phyloP scores from a whole-genome alignment of 768 basidiomycete species.

The Sistotremastrum suecicum region DNA sequence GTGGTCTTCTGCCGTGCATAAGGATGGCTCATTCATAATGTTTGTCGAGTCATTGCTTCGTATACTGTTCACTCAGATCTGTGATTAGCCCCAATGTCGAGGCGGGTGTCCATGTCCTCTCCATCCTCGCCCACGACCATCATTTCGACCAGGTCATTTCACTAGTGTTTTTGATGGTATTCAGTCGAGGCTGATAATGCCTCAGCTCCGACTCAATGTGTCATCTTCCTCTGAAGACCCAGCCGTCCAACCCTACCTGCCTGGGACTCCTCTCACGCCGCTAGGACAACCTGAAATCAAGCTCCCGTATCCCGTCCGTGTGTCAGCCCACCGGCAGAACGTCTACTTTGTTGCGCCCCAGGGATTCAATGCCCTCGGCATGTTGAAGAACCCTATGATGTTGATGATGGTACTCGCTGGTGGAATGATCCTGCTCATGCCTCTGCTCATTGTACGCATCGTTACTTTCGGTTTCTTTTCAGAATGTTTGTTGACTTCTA shows the following conservation, averaged over 20 bases:
- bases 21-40: constrained; percentile 55
- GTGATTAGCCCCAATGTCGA: constrained; percentile 48
- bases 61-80: neutral
- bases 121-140: constrained; percentile 51
- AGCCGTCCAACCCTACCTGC: constrained; percentile 48
- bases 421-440: constrained; percentile 55
- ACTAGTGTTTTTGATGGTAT: constrained; percentile 1
- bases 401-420: constrained; percentile 59
- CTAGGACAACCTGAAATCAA: constrained; percentile 27
- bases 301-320: constrained; percentile 46
- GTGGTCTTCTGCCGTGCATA: constrained; percentile 36
- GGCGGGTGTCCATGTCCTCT: constrained; percentile 55
- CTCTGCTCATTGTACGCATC: constrained; percentile 55
- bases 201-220: constrained; percentile 58
- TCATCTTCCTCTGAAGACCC: constrained; percentile 20
- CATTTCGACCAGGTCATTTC: constrained; percentile 51
- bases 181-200: neutral
- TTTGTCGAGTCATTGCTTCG: constrained; percentile 18
- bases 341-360: constrained; percentile 55
- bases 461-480: neutral
- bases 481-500: constrained; percentile 4
- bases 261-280: constrained; percentile 56
- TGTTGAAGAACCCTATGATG: constrained; percentile 81
- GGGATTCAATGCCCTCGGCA: constrained; percentile 58
- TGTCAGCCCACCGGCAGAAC: constrained; percentile 41